Evolutionary conservation across 768 basidiomycete species (phyloP).

Genomic region (Dentipellis sp.): DNA sequence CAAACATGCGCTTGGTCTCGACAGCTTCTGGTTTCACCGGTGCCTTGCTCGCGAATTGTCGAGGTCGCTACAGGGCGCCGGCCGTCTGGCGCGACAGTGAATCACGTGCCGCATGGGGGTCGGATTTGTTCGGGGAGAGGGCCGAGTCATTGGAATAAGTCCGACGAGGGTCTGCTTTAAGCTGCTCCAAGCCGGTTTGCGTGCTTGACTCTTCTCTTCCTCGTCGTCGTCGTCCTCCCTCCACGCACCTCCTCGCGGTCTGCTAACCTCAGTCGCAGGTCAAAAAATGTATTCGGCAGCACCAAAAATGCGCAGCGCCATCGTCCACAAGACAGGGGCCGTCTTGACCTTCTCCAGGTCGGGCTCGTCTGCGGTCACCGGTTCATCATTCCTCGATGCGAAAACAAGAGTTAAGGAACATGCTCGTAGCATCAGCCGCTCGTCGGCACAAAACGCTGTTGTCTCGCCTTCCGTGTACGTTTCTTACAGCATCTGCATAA

Average conservation of each 20-base stretch:
- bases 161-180: neutral
- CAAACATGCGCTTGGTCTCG: neutral
- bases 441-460: constrained; percentile 49
- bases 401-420: constrained; percentile 75
- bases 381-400: constrained; percentile 60
- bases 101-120: constrained; percentile 1
- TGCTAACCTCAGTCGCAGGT: neutral
- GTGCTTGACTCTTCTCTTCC: neutral
- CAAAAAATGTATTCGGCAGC: constrained; percentile 33
- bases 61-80: neutral
- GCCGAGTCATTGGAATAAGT: constrained; percentile 1
- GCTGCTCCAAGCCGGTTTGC: neutral
- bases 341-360: constrained; percentile 34
- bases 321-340: constrained; percentile 27
- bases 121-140: constrained; percentile 15
- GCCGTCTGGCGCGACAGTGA: neutral
- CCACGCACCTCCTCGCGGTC: neutral
- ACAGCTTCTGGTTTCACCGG: neutral
- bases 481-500: neutral
- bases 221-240: neutral
- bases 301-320: constrained; percentile 32
- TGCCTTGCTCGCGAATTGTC: no score
- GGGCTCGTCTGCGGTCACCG: constrained; percentile 39
- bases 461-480: constrained; percentile 56
- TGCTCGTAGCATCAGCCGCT: constrained; percentile 65